Percentiles rank a stretch among this genome's conserved stretches.
These are phyloP conservation scores for Neonectria hederae DNA, from an alignment of 2,329 filamentous ascomycete genomes.

Conservation along the genomic window DNA sequence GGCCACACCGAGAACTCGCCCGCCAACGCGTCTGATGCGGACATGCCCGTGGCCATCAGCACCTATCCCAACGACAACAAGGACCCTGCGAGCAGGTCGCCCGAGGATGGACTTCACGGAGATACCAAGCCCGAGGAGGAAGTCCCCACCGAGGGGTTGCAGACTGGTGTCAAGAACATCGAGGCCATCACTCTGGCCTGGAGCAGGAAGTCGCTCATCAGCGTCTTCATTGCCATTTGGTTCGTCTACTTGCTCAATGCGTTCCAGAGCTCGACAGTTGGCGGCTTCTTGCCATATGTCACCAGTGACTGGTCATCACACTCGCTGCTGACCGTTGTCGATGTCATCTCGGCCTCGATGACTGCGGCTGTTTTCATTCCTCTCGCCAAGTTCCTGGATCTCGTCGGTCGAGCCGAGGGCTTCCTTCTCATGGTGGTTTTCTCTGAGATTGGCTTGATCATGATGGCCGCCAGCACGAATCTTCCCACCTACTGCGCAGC, in stretches of 20 bases:
- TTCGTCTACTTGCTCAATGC: conserved; percentile 61
- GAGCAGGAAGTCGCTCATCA: conserved; percentile 46
- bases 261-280: conserved; percentile 55
- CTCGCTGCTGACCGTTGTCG: conserved; percentile 61
- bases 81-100: conserved; percentile 3
- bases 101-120: conserved; percentile 19
- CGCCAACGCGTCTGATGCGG: conserved; percentile 6
- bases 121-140: background rate
- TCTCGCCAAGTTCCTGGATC: conserved; percentile 67
- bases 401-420: conserved; percentile 69
- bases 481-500: conserved; percentile 59
- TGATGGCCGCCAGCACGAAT: conserved; percentile 67
- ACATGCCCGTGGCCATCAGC: conserved; percentile 17
- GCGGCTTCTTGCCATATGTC: conserved; percentile 55
- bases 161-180: conserved; percentile 47
- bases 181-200: conserved; percentile 50
- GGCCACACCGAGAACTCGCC: background rate
- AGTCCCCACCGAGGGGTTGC: conserved; percentile 25
- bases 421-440: conserved; percentile 62
- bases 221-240: conserved; percentile 54
- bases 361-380: conserved; percentile 68
- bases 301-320: conserved; percentile 62
- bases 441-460: conserved; percentile 59
- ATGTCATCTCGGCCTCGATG: conserved; percentile 63
- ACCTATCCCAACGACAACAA: conserved; percentile 20